Evolutionary conservation across 345 rosid species (phyloP).

Genomic region (Cardamine resedifolia): DNA sequence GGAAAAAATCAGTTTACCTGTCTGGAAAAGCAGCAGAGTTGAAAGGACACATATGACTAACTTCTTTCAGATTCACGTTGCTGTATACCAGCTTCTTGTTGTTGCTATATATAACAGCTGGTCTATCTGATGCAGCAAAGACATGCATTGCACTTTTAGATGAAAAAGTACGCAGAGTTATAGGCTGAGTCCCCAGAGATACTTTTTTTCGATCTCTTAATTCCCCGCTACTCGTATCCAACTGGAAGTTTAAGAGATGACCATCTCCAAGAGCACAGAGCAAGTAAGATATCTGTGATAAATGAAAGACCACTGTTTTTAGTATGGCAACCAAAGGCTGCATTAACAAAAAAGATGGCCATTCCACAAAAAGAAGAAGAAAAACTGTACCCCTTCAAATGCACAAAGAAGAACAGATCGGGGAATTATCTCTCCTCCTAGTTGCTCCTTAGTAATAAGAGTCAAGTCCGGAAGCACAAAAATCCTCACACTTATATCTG

Average conservation of each 20-base stretch:
- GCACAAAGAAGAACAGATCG: conserved; percentile 90
- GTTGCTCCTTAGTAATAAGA: conserved; percentile 73
- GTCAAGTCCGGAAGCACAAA: conserved; percentile 80
- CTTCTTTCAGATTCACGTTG: conserved; percentile 96
- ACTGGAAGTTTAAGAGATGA: conserved; percentile 77
- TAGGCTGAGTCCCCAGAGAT: conserved; percentile 91
- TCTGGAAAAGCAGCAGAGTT: conserved; percentile 97
- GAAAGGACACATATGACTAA: conserved; percentile 93
- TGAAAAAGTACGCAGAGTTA: conserved; percentile 86
- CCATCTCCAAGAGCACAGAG: conserved; percentile 99
- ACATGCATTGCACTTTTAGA: conserved; percentile 86
- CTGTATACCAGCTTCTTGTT: conserved; percentile 93
- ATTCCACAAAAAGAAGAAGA: neutral
- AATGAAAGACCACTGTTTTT: conserved; percentile 9
- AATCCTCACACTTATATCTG: conserved; percentile 81
- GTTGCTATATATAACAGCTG: conserved; percentile 89
- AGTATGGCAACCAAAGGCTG: conserved; percentile 1
- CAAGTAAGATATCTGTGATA: conserved; percentile 75
- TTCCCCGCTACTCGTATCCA: conserved; percentile 73
- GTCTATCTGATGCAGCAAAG: conserved; percentile 93
- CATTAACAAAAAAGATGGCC: conserved; percentile 14
- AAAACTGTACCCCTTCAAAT: conserved; percentile 84
- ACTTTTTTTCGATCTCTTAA: conserved; percentile 83
- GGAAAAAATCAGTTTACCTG: conserved; percentile 47
- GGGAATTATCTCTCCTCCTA: conserved; percentile 97